These are phyloP conservation scores for Podaxis pistillaris DNA, from an alignment of 768 basidiomycete species.

Conservation along the genomic window DNA sequence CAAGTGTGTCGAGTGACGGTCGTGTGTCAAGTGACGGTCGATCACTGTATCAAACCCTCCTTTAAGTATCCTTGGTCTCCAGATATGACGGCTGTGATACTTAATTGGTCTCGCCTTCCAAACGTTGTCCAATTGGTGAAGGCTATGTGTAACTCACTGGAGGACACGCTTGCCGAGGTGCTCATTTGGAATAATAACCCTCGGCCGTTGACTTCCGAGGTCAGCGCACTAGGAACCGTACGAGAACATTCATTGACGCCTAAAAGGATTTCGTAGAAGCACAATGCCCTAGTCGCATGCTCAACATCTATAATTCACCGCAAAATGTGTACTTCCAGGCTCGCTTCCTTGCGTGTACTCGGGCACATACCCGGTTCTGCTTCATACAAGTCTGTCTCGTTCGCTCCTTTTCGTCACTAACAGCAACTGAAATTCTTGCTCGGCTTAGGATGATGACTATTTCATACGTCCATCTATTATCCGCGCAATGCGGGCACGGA, in stretches of 20 bases:
- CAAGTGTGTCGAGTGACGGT: too few relatives aligned
- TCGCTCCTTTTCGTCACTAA: background rate
- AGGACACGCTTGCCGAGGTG: constrained; percentile 45
- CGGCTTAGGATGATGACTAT: constrained; percentile 64
- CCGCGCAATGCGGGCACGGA: constrained; percentile 42
- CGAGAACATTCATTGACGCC: background rate
- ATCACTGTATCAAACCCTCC: background rate
- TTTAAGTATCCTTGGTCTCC: constrained; percentile 19
- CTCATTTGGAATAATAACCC: constrained; percentile 68
- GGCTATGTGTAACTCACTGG: constrained; percentile 47
- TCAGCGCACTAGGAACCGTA: constrained; percentile 22
- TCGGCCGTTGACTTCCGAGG: constrained; percentile 37
- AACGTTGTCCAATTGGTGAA: constrained; percentile 59
- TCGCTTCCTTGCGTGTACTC: constrained; percentile 56
- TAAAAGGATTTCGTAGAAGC: constrained; percentile 42
- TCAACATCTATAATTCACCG: constrained; percentile 56
- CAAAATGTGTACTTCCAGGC: constrained; percentile 61
- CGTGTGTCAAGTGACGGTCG: too few relatives aligned
- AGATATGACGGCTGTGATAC: constrained; percentile 53
- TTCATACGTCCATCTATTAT: constrained; percentile 58
- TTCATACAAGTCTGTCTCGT: constrained; percentile 52
- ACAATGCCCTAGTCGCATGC: constrained; percentile 39
- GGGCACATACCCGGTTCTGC: constrained; percentile 50
- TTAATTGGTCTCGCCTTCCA: constrained; percentile 67
- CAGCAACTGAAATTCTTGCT: constrained; percentile 7